phyloP scores from a whole-genome alignment of 2,329 filamentous ascomycete species.

The Beauveria bassiana region DNA sequence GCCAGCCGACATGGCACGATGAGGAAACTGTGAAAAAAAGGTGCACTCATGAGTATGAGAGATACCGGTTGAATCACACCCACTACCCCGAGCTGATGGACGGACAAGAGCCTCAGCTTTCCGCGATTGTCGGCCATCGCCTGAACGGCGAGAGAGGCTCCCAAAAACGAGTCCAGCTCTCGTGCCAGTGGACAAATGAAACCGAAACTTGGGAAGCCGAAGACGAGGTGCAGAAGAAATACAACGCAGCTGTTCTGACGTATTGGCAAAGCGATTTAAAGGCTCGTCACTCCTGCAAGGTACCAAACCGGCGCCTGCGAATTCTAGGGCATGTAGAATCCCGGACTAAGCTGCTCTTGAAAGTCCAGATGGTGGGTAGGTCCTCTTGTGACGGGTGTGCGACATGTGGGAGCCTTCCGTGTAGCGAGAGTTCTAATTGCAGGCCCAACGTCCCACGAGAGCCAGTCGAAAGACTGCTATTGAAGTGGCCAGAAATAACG shows the following conservation, averaged over 20 bases:
- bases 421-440: neutral
- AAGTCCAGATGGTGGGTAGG: constrained; percentile 1
- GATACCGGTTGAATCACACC: neutral
- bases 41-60: neutral
- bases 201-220: neutral
- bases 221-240: neutral
- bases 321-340: neutral
- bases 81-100: neutral
- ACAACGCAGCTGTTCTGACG: neutral
- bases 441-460: neutral
- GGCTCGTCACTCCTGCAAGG: neutral
- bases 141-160: neutral
- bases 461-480: neutral
- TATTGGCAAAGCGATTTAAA: constrained; percentile 1
- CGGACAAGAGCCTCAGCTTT: neutral
- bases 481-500: neutral
- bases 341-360: neutral
- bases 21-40: neutral
- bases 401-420: neutral
- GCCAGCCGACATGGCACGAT: neutral
- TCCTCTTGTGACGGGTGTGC: neutral
- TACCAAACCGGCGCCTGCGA: neutral
- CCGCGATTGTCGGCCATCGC: neutral
- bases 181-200: neutral
- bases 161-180: neutral